Evolutionary conservation across 768 basidiomycete genomes (phyloP).

Genomic region (Gloeophyllum trabeum): DNA sequence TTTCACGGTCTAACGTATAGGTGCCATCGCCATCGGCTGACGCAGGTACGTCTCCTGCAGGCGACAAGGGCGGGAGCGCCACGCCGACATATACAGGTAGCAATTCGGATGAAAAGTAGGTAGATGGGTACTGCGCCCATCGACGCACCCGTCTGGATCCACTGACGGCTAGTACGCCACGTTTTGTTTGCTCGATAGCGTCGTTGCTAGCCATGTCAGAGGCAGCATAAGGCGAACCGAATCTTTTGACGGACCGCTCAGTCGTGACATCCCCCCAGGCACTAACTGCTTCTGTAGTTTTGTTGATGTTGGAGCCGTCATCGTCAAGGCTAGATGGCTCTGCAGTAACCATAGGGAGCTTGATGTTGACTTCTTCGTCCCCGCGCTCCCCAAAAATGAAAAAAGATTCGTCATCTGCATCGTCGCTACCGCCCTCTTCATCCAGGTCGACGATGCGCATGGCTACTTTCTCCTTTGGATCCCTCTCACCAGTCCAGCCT

Average conservation of each 20-base stretch:
- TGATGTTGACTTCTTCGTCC: constrained; percentile 25
- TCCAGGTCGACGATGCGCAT: constrained; percentile 34
- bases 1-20: no score
- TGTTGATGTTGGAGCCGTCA: constrained; percentile 5
- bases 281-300: constrained; percentile 2
- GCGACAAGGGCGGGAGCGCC: constrained; percentile 19
- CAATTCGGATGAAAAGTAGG: constrained; percentile 43
- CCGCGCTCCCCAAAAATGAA: constrained; percentile 27
- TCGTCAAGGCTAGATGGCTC: no score
- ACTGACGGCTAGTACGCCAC: no score
- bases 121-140: constrained; percentile 56
- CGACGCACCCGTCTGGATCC: constrained; percentile 20
- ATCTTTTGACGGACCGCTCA: background rate
- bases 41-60: no score
- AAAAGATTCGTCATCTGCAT: constrained; percentile 14
- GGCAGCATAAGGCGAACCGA: no score
- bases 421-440: constrained; percentile 7
- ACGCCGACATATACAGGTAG: constrained; percentile 40
- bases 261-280: background rate
- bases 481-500: constrained; percentile 43
- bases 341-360: no score
- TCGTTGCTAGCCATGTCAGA: no score
- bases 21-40: no score
- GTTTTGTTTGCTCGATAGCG: no score
- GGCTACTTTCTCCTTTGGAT: constrained; percentile 43